Base-by-base conservation (phyloP, 2,329 filamentous ascomycete genomes). In the Volutella citrinella region DNA sequence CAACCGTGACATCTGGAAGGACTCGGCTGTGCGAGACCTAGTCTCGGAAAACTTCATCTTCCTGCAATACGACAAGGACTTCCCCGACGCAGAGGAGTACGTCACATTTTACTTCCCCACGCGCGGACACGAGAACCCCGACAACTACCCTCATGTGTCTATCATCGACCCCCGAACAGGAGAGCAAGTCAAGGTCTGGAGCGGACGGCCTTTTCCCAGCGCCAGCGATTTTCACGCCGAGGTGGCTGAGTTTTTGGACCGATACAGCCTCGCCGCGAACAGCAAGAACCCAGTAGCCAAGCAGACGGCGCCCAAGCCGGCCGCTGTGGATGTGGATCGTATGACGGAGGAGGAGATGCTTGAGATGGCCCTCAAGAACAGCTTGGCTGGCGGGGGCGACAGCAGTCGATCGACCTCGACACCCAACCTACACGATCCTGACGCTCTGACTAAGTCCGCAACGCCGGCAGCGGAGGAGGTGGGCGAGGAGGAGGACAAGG, bases 261-360 rank as follows among this genome's bases (percentile, higher is more conserved):
- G 93, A 16, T 98, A 97, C 66, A 96, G 90, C 56, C 70, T 98
- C 31, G 87, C 85, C 19, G 78, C 80, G 27, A 84, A 87, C 54
- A 91, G 84, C 57, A 95, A 94, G 66, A 98, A 98, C 55, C 93
- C 93, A 0, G 88, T 98, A 5, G 84, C 88, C 16, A 84, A 80
- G 57, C 35, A 60, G 12, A 51, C 55, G 19, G 73, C 81, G 4
- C 84, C 88, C 55, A 74, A 74, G 36, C 70, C 77, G 27, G 82
- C 83, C 55, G 72, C 78, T 32, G 72, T 86, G 34, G 87, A 91
- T 46, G 78, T 96, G 3, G 84, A 85, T 38, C 80, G 85, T 23
- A 91, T 98, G 83, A 95, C 88, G 1, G 93, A 98, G 57, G 90
- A 97, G 30, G 90, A 98, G 65, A 95, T 95, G 89, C 69, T 98